These are phyloP conservation scores for Pleurotus sapidus DNA, from an alignment of 768 basidiomycete species.

Conservation along the genomic window DNA sequence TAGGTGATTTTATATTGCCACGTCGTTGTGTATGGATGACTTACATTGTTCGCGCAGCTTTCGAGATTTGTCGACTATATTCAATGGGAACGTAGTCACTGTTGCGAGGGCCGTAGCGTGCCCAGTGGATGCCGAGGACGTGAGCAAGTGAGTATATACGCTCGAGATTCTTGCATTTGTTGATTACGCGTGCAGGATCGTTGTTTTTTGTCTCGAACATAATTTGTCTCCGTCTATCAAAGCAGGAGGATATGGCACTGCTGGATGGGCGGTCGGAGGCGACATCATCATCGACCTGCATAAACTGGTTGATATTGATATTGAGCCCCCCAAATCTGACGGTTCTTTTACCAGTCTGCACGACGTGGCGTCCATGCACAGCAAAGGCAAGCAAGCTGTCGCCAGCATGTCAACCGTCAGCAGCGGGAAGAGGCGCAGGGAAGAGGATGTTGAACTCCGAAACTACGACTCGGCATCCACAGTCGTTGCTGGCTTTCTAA, in stretches of 20 bases:
- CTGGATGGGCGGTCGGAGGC: slow-evolving; percentile 85
- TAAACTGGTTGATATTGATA: slow-evolving; percentile 62
- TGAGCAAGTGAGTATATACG: slow-evolving; percentile 62
- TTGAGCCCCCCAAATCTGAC: slow-evolving; percentile 55
- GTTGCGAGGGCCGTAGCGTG: slow-evolving; percentile 62
- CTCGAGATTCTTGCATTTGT: not conserved
- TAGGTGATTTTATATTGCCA: slow-evolving; percentile 25
- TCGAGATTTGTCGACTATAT: slow-evolving; percentile 49
- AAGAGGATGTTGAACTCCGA: slow-evolving; percentile 50
- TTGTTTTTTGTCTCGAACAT: slow-evolving; percentile 74
- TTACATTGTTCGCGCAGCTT: slow-evolving; percentile 29
- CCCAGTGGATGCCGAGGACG: slow-evolving; percentile 77
- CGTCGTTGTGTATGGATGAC: too few relatives aligned
- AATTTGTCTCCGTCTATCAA: slow-evolving; percentile 75
- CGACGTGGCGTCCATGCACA: slow-evolving; percentile 47
- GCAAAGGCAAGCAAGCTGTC: slow-evolving; percentile 50
- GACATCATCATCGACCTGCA: slow-evolving; percentile 83
- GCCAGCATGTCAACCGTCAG: slow-evolving; percentile 8
- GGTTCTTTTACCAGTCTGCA: slow-evolving; percentile 60
- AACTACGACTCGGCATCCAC: slow-evolving; percentile 55
- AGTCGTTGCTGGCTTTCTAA: slow-evolving; percentile 49
- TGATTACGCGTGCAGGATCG: slow-evolving; percentile 37
- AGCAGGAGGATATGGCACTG: slow-evolving; percentile 89
- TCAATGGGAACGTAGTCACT: slow-evolving; percentile 75
- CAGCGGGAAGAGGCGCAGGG: slow-evolving; percentile 52